These are phyloP conservation scores for Picocystis sp. DNA, from an alignment of 163 green algal genomes.

Conservation along the genomic window DNA sequence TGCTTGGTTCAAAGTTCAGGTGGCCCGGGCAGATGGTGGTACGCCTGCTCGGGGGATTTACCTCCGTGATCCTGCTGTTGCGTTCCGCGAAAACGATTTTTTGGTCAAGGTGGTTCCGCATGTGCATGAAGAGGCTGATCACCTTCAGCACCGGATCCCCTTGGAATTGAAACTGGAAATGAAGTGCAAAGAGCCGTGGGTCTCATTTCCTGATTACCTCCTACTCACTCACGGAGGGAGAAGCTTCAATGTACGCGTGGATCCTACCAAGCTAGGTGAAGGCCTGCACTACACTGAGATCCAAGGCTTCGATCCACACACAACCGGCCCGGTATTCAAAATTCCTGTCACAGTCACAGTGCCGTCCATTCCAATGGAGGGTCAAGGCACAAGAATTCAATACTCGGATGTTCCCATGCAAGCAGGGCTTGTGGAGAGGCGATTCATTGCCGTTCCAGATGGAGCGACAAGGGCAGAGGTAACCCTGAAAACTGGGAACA, in stretches of 20 bases:
- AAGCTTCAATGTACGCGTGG: conserved; percentile 45
- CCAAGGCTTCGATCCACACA: conserved; percentile 23
- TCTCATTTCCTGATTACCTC: conserved; percentile 39
- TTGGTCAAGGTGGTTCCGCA: conserved; percentile 8
- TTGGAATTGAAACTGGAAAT: conserved; percentile 52
- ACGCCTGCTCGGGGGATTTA: too few relatives aligned
- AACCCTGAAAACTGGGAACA: conserved; percentile 21
- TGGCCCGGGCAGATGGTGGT: too few relatives aligned
- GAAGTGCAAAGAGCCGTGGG: conserved; percentile 30
- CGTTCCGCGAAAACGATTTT: too few relatives aligned
- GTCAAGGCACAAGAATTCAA: background rate
- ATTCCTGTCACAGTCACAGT: conserved; percentile 55
- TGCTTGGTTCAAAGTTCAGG: too few relatives aligned
- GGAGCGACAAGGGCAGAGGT: conserved; percentile 73
- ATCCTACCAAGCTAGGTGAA: conserved; percentile 31
- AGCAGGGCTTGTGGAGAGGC: conserved; percentile 27
- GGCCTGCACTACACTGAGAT: conserved; percentile 71
- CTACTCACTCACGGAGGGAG: conserved; percentile 57
- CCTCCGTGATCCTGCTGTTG: too few relatives aligned
- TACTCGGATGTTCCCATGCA: conserved; percentile 7
- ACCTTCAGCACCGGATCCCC: conserved; percentile 23
- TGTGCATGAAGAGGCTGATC: conserved; percentile 29
- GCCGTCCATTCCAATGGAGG: conserved; percentile 12
- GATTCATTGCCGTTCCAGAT: conserved; percentile 53
- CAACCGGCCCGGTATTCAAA: conserved; percentile 45